Evolutionary conservation across 805 yeast genomes (phyloP), one percentile per base, ranked within the genome.

Genomic region (Lipomyces kockii): DNA sequence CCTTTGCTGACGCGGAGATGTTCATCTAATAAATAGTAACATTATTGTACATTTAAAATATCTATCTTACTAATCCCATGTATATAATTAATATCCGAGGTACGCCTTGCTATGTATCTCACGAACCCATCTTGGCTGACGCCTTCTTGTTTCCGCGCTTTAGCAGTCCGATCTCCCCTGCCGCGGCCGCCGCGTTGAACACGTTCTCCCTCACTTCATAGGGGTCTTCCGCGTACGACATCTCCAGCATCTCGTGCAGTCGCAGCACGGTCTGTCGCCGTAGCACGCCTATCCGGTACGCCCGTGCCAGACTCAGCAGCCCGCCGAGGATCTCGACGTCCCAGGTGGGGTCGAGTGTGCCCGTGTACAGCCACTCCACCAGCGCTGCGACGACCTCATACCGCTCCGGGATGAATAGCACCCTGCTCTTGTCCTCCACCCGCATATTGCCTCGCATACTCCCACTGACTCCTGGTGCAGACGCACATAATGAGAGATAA

Each of bases 341-440:
- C 37, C 61, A 34, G 35, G 39, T 53, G n/a, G 52, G 39, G 12
- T 32, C 20, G 2, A 66, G n/a, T 20, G 35, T 29, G n/a, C 63
- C 67, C 11, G 67, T 66, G 52, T 67, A 67, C 7, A 65, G 29
- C 71, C 71, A 67, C 22, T 29, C 54, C 37, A 65, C 71, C 5
- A 67, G 55, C 7, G 59, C 63, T 12, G 29, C 46, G 7, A 65
- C 65, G 11, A 65, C 46, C 52, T 54, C 58, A 46, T 49, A 56
- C 20, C 71, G 66, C 60, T 61, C 71, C 7, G 71, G 71, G 4
- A 67, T 58, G n/a, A 64, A 64, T 29, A 67, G 59, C 25, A 57
- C 60, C 14, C 68, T 43, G 27, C 62, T 60, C 54, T 55, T 58
- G 14, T 58, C 25, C 9, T 49, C 55, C 22, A 54, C 60, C 5